Conservation (phyloP, 176 grass and related monocot species). For the Secale cereale region DNA sequence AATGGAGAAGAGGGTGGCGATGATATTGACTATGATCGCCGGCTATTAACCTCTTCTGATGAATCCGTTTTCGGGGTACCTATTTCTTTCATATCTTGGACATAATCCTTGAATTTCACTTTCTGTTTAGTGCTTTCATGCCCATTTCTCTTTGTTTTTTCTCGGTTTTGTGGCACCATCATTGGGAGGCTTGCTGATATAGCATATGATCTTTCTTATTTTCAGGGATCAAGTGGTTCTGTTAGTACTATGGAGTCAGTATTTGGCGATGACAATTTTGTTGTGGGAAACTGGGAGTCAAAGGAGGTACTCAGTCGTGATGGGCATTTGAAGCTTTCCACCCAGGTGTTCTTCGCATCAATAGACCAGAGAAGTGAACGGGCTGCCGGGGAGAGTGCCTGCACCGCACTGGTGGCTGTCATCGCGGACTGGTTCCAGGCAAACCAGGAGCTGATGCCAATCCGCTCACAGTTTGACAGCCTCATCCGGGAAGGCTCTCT, state of each 20-base stretch:
- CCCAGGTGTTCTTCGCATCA: slow-evolving; percentile 85
- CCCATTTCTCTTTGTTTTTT: background rate
- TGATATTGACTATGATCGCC: slow-evolving; percentile 90
- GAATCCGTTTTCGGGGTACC: slow-evolving; percentile 57
- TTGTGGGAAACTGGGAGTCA: slow-evolving; percentile 78
- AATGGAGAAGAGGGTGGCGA: slow-evolving; percentile 93
- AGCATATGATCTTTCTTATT: slow-evolving; percentile 22
- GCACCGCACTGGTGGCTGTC: slow-evolving; percentile 85
- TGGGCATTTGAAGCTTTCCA: slow-evolving; percentile 70
- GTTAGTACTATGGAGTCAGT: slow-evolving; percentile 52
- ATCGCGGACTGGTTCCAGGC: slow-evolving; percentile 87
- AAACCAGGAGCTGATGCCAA: slow-evolving; percentile 76
- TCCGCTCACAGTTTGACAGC: slow-evolving; percentile 79
- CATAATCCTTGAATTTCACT: background rate
- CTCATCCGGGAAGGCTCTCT: slow-evolving; percentile 92
- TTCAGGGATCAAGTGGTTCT: slow-evolving; percentile 58
- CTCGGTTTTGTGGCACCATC: background rate
- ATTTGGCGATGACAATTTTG: slow-evolving; percentile 92
- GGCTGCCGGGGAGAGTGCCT: slow-evolving; percentile 90
- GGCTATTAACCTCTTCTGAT: slow-evolving; percentile 72
- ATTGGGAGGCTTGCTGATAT: slow-evolving; percentile 8
- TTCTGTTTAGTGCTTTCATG: background rate
- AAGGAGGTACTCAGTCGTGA: slow-evolving; percentile 79
- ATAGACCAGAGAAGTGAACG: slow-evolving; percentile 94
- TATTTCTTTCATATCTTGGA: slow-evolving; percentile 6